A percentile compares a stretch with the other conserved stretches of the same genome.
Conservation (phyloP, 495 filamentous ascomycete genomes). For the Zalerion maritima region DNA sequence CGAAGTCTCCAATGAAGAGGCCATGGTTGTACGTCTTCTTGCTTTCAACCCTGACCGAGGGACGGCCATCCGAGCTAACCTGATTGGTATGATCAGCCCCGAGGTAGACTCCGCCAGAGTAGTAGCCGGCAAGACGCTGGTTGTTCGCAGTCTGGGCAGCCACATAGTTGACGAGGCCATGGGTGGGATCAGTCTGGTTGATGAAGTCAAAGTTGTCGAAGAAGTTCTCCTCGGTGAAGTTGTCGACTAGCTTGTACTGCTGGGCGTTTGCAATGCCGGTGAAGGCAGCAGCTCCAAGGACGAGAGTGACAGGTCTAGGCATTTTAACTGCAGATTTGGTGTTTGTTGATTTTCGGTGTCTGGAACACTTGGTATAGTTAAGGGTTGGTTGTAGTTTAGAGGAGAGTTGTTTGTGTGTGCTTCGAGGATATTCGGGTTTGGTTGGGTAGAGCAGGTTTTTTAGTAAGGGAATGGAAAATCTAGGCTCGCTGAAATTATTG, state of each 20-base stretch:
- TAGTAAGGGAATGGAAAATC: no score
- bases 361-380: no score
- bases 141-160: constrained; percentile 38
- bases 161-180: constrained; percentile 56
- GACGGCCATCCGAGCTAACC: no score
- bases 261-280: constrained; percentile 13
- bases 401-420: no score
- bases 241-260: constrained; percentile 28
- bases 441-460: no score
- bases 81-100: constrained; percentile 33
- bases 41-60: constrained; percentile 52
- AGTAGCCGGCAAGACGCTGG: constrained; percentile 41
- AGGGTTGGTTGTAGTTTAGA: no score
- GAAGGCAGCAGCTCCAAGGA: no score
- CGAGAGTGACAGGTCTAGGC: no score
- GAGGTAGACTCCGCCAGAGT: constrained; percentile 33
- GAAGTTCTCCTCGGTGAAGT: constrained; percentile 37
- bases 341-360: no score
- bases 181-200: constrained; percentile 43
- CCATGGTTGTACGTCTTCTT: constrained; percentile 53
- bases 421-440: no score
- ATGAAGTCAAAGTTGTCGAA: constrained; percentile 43
- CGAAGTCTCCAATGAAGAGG: constrained; percentile 58
- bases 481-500: no score
- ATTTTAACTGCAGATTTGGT: no score